Conservation (phyloP, 129 eudicot species). For the Dittrichia graveolens region DNA sequence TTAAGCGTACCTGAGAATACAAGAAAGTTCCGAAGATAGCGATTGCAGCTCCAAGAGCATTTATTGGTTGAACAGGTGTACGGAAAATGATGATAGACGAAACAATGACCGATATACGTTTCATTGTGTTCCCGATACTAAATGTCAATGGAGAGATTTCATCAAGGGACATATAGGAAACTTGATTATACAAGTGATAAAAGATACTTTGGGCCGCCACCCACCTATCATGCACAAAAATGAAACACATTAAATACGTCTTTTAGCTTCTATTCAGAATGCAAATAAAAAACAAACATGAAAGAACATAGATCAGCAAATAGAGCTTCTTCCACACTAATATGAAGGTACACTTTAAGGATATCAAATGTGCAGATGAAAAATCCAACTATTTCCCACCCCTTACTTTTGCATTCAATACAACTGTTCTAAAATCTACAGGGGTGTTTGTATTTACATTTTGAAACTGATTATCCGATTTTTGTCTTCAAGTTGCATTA, state of each 20-base stretch:
- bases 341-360: neutral
- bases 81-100: constrained; percentile 52
- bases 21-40: constrained; percentile 50
- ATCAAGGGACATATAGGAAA: constrained; percentile 58
- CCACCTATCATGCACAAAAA: constrained; percentile 54
- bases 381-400: no score
- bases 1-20: constrained; percentile 42
- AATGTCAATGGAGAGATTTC: constrained; percentile 53
- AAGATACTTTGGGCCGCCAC: constrained; percentile 79
- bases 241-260: constrained; percentile 27
- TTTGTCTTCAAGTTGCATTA: no score
- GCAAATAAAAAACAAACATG: neutral
- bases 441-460: no score
- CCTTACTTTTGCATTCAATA: no score
- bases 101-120: constrained; percentile 51
- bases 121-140: constrained; percentile 54
- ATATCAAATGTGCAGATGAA: neutral
- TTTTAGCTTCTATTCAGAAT: neutral
- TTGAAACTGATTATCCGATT: no score
- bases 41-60: constrained; percentile 48
- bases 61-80: constrained; percentile 50
- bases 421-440: no score
- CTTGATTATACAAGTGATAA: constrained; percentile 79
- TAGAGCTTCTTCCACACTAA: neutral
- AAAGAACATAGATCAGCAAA: neutral